A percentile compares a stretch with the other conserved stretches of the same genome.
Evolutionary conservation across 495 filamentous ascomycete genomes (phyloP).

Genomic region (Neurospora sublineolata): DNA sequence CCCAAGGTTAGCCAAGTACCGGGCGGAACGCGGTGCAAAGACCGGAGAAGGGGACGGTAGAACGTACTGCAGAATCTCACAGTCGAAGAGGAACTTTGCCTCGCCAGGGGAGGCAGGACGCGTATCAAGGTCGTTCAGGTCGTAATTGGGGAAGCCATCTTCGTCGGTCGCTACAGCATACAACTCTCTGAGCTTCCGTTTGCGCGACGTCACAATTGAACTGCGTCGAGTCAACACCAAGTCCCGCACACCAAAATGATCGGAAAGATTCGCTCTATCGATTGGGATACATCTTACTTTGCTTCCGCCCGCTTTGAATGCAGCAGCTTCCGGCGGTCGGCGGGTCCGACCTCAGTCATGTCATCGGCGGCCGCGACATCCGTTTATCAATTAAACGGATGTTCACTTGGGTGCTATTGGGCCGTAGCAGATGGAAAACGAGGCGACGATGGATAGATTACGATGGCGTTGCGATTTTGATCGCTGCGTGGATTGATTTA

Average conservation of each 20-base stretch:
- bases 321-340: constrained; percentile 44
- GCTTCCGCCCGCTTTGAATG: constrained; percentile 40
- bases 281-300: constrained; percentile 30
- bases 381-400: constrained; percentile 46
- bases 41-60: neutral
- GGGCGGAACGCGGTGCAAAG: constrained; percentile 10
- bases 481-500: constrained; percentile 19
- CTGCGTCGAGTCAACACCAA: constrained; percentile 38
- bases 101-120: constrained; percentile 40
- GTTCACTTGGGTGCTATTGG: constrained; percentile 22
- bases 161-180: constrained; percentile 48
- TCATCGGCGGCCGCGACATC: constrained; percentile 46
- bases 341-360: constrained; percentile 47
- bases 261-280: constrained; percentile 33
- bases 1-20: constrained; percentile 2
- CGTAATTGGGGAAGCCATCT: constrained; percentile 31
- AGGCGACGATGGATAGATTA: constrained; percentile 42
- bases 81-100: constrained; percentile 57
- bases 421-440: constrained; percentile 16
- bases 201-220: constrained; percentile 63
- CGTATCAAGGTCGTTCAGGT: constrained; percentile 34
- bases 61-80: constrained; percentile 68
- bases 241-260: constrained; percentile 31
- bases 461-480: constrained; percentile 58
- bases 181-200: constrained; percentile 74